Conservation (phyloP, 2,329 filamentous ascomycete species). For the Neofusicoccum kwambonambiense region DNA sequence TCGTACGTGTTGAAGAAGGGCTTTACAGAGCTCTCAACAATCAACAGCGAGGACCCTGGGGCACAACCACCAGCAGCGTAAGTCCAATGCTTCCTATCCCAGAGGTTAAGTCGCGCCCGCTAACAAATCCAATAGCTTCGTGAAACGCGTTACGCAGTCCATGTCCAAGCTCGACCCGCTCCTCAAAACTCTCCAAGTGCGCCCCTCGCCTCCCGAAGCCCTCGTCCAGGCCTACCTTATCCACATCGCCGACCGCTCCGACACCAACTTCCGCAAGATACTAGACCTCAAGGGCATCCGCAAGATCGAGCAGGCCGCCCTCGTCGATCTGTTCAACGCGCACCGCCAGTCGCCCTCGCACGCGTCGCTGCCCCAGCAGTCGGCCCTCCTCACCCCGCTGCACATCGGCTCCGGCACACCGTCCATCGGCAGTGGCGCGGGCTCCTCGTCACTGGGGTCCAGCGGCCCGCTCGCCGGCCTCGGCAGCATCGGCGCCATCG, state of each 20-base stretch:
- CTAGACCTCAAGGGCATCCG: constrained; percentile 89
- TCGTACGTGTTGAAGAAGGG: constrained; percentile 85
- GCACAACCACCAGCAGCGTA: constrained; percentile 57
- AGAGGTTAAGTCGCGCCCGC: constrained; percentile 13
- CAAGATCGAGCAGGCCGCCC: constrained; percentile 75
- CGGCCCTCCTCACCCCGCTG: constrained; percentile 37
- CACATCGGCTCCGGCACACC: constrained; percentile 34
- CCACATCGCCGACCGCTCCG: constrained; percentile 90
- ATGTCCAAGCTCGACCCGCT: constrained; percentile 88
- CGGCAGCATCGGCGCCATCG: constrained; percentile 32
- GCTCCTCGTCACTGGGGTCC: constrained; percentile 47
- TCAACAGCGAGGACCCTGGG: constrained; percentile 52
- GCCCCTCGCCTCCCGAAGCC: constrained; percentile 84
- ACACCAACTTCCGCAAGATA: constrained; percentile 93
- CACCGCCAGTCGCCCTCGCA: constrained; percentile 68
- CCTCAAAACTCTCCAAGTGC: constrained; percentile 94
- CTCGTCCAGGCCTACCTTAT: constrained; percentile 97
- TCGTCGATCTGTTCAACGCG: constrained; percentile 88
- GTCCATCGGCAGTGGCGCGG: constrained; percentile 35
- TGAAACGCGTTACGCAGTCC: constrained; percentile 79
- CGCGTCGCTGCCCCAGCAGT: constrained; percentile 57
- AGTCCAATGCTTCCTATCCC: constrained; percentile 12
- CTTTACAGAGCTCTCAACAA: constrained; percentile 68
- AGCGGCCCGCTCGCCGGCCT: constrained; percentile 45
- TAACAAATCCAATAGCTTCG: constrained; percentile 56